Base-by-base conservation (phyloP, 1,139 yeast genomes). In the Blastobotrys malaysiensis region DNA sequence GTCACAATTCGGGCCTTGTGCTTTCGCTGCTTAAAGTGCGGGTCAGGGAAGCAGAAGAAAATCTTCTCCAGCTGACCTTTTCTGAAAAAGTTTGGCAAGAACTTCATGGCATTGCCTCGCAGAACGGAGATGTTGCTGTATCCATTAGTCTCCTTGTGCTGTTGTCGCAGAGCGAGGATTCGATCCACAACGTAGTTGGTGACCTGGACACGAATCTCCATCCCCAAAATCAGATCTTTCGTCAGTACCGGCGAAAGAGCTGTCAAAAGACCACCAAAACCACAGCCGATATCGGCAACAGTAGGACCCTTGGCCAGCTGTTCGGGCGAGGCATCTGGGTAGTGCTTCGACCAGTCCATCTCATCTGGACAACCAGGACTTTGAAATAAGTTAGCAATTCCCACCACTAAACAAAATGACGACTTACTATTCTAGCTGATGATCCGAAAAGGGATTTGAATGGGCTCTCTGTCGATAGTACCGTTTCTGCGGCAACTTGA, bases 11-110 rank as follows among this genome's bases (percentile, higher is more conserved):
- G 80, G 7, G 98, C 98, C 76, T 93, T 93, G 73, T 95, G 99
- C 70, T 93, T 93, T 65, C 99, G 80, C 70, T 89, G 96, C 69
- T 93, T 93, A 77, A 93, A 93, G 71, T 95, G 99, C 13, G 99
- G 99, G 72, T 93, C 99, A 18, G 99, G 99, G 79, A 93, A 93
- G 72, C 99, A 95, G 75, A 95, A 93, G 72, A 93, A 93, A 82
- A 93, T 88, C 76, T 93, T 93, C 44, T 85, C 82, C 53, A 93
- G 75, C 69, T 73, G 78, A 5, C 84, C 84, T 69, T 86, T 84
- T 55, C 78, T 75, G 73, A 95, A 93, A 70, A 95, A 93, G 70
- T 93, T 93, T 31, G 99, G 98, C 60, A 91, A 74, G 67, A 93
- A 93, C 72, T 93, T 93, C 99, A 95, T 95, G 46, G 98, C 96